Evolutionary conservation across 257 asterid genomes (phyloP), one percentile per base, ranked within the genome.

Genomic region (Nicotiana tabacum): DNA sequence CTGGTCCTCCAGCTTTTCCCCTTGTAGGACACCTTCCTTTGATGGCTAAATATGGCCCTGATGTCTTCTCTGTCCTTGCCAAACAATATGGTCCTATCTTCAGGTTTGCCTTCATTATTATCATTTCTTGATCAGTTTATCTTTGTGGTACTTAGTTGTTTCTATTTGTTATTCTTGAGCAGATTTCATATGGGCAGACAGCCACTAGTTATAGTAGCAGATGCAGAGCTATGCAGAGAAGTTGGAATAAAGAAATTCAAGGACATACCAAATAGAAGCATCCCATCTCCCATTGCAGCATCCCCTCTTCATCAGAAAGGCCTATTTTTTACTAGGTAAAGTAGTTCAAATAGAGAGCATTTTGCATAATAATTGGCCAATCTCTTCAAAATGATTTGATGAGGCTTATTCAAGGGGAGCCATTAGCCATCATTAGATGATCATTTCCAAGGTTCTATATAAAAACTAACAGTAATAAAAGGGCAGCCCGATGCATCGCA

Each of bases 141-240:
- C 39, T 35, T 35, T 35, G 39, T 35, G 39, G 39, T 35, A 35
- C 39, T 35, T 35, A 35, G 39, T 35, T 35, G 39, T 35, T 35
- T 35, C 39, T 35, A 35, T 35, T 10, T 78, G 56, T 8, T 53
- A 11, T 62, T 17, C 24, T 27, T 51, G 16, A 72, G 77, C 87
- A 96, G 99, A 87, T 96, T 96, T 84, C 99, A 93, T 66, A 92
- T 94, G 98, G 99, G 99, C 8, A 90, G 98, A 80, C 99, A 96
- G 67, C 98, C 99, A 21, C 51, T 96, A 53, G 94, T 96, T 32
- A 91, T 96, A 32, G 85, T 93, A 60, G 99, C 98, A n/a, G 95
- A 92, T 89, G 88, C 98, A 84, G 98, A 96, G 62, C 92, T 96
- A 17, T 93, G 98, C 85, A 89, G 93, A 82, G 98, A 96, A 90